phyloP scores from a whole-genome alignment of 495 filamentous ascomycete species.

The Xylaria cubensis region DNA sequence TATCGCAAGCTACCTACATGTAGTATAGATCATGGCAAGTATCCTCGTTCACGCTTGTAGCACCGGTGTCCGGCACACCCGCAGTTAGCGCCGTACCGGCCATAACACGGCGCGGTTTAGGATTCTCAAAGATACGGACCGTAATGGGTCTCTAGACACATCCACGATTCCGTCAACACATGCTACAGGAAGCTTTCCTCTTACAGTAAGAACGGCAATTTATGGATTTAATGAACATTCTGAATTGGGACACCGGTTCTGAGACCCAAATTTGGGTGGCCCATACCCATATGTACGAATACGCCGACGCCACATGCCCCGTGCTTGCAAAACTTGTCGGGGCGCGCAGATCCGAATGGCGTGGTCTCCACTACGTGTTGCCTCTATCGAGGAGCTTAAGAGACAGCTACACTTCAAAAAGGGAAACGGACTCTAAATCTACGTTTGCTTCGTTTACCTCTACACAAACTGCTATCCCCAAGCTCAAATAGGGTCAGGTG shows the following conservation, averaged over 20 bases:
- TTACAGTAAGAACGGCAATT: not conserved
- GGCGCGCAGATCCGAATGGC: constrained; percentile 15
- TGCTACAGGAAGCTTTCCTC: not conserved
- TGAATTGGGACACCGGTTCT: not conserved
- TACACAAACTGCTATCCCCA: not conserved
- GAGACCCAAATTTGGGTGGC: not conserved
- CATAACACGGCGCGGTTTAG: not conserved
- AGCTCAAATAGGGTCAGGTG: not conserved
- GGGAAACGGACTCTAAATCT: not conserved
- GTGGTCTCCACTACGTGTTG: not conserved
- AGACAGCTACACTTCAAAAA: not conserved
- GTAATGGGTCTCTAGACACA: not conserved
- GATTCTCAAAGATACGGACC: not conserved
- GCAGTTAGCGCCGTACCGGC: constrained; percentile 2
- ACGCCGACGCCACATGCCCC: constrained; percentile 17
- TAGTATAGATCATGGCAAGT: not conserved
- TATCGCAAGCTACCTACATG: not conserved
- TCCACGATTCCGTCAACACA: not conserved
- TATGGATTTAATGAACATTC: not conserved
- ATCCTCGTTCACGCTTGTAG: not conserved
- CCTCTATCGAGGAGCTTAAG: not conserved
- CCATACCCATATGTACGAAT: not conserved
- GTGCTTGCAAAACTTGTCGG: constrained; percentile 10
- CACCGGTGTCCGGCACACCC: not conserved
- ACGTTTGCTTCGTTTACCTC: not conserved